These are phyloP conservation scores for Kwoniella shandongensis DNA, from an alignment of 768 basidiomycete species.

Conservation along the genomic window DNA sequence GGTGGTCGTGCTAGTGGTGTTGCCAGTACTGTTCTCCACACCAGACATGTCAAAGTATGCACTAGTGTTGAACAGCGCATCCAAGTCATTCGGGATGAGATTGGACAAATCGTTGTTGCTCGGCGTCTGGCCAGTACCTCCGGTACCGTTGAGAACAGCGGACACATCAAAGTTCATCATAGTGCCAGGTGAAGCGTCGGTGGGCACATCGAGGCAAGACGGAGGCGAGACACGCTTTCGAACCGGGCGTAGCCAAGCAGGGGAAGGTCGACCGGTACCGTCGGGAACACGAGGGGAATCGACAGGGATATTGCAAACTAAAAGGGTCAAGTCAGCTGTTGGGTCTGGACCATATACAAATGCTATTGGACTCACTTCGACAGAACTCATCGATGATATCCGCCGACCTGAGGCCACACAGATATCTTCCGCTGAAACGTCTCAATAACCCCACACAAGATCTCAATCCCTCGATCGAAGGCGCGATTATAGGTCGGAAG, in stretches of 20 bases:
- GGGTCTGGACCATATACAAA: constrained; percentile 38
- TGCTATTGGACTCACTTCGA: constrained; percentile 63
- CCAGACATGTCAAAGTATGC: constrained; percentile 52
- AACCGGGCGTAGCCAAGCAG: constrained; percentile 87
- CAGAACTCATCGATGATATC: constrained; percentile 96
- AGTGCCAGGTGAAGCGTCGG: constrained; percentile 12
- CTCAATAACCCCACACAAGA: constrained; percentile 85
- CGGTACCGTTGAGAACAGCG: neutral
- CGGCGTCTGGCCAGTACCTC: neutral
- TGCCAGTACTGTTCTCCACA: constrained; percentile 32
- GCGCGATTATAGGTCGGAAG: constrained; percentile 72
- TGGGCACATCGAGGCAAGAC: constrained; percentile 13
- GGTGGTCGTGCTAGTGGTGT: constrained; percentile 9
- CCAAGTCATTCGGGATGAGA: constrained; percentile 34
- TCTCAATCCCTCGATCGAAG: constrained; percentile 78
- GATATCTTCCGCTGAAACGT: constrained; percentile 85
- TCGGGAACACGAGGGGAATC: constrained; percentile 61
- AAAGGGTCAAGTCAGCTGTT: constrained; percentile 5
- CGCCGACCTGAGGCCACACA: constrained; percentile 84
- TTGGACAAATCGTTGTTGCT: neutral
- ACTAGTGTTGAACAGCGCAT: constrained; percentile 50
- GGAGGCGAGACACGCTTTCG: constrained; percentile 59
- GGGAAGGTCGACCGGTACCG: constrained; percentile 56
- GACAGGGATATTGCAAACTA: constrained; percentile 84
- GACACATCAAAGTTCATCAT: constrained; percentile 27